A percentile compares a stretch with the other conserved stretches of the same genome.
Evolutionary conservation across 2,329 filamentous ascomycete genomes (phyloP).

Genomic region (Paecilomyces dactylethromorphus): DNA sequence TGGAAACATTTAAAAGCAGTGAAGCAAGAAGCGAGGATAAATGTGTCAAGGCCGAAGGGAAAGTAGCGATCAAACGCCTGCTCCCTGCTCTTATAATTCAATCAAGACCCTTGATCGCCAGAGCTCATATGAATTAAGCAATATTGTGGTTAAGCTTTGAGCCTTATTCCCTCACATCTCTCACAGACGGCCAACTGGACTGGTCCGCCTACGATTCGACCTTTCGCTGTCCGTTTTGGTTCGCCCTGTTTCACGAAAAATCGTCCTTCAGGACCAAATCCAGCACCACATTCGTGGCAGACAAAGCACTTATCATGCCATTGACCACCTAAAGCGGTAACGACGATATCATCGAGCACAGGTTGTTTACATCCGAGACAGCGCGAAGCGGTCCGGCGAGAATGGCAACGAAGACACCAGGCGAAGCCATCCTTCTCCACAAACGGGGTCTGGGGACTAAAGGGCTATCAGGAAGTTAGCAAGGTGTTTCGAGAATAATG

Average conservation of each 20-base stretch:
- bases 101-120: background rate
- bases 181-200: slow-evolving; percentile 58
- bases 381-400: slow-evolving; percentile 81
- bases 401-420: slow-evolving; percentile 92
- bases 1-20: background rate
- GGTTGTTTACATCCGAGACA: slow-evolving; percentile 78
- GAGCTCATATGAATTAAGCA: background rate
- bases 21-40: background rate
- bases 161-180: slow-evolving; percentile 53
- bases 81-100: background rate
- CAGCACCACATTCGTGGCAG: slow-evolving; percentile 61
- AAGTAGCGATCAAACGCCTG: background rate
- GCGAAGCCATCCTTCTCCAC: slow-evolving; percentile 97
- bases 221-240: slow-evolving; percentile 37
- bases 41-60: background rate
- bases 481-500: background rate
- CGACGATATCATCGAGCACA: slow-evolving; percentile 83
- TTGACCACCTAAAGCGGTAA: slow-evolving; percentile 80
- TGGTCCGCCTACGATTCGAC: slow-evolving; percentile 40
- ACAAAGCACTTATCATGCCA: slow-evolving; percentile 93
- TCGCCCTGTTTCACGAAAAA: slow-evolving; percentile 57
- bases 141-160: slow-evolving; percentile 46
- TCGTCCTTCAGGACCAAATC: slow-evolving; percentile 53
- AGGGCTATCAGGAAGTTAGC: slow-evolving; percentile 39
- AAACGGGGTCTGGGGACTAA: slow-evolving; percentile 63